Base-by-base conservation (phyloP, 768 basidiomycete genomes). In the Nevesoporus exiguus region DNA sequence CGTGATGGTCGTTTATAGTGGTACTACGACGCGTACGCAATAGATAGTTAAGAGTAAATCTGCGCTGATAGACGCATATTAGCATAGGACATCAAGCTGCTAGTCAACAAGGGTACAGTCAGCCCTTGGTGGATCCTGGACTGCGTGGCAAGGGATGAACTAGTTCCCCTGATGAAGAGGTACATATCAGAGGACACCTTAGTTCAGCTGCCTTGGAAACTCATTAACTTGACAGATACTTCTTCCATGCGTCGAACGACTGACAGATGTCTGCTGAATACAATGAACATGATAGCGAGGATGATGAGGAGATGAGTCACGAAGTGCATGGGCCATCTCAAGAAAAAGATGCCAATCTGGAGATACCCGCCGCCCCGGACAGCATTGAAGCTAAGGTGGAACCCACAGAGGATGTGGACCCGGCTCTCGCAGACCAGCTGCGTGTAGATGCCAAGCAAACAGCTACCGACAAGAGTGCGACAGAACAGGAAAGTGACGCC, bases 41-140 rank as follows among this genome's bases (percentile, higher is more conserved):
- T 49, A 15, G 17, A 14, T n/a, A 25, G 19, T 41, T 34, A 11
- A 13, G 25, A 47, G 30, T 42, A 37, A 3, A 11, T 15, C 15
- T n/a, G 4, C 11, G 8, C 42, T 56, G 13, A 63, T 10, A 6
- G 5, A n/a, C 7, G 27, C 36, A 27, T 14, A 1, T 19, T 51
- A 90, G 88, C 86, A 0, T 87, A 85, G 61, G 84, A 88, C 60
- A 74, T 91, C 60, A 85, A 81, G 66, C 69, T 83, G 50, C 70
- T 89, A 51, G 85, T 92, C 47, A 77, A 86, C 52, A 90, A 89
- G 61, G 85, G 78, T 4, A 74, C 76, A 1, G 74, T 84, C 55
- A 84, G 80, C 51, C 91, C 95, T 0, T 72, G 79, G 27, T 98
- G 94, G 93, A 75, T 98, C 50, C 65, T 76, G 34, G 90, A 93